These are phyloP conservation scores for Suillus alpinus DNA, from an alignment of 768 basidiomycete genomes.

Conservation along the genomic window DNA sequence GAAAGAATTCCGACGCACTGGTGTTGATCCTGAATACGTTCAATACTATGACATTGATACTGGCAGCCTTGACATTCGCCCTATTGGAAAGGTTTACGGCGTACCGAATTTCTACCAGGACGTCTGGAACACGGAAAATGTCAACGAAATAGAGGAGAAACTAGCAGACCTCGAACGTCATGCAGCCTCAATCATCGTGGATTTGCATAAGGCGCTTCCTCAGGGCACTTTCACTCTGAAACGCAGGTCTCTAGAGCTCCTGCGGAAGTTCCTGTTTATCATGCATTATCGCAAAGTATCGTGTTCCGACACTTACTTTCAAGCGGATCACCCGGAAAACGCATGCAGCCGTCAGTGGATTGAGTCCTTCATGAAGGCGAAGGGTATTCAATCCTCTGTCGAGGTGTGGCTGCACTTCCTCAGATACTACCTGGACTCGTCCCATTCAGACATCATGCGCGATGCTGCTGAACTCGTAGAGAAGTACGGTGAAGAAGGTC, in stretches of 20 bases:
- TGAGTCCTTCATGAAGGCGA: conserved; percentile 18
- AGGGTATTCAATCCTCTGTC: conserved; percentile 16
- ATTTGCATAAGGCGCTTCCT: conserved; percentile 9
- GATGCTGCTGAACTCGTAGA: conserved; percentile 1
- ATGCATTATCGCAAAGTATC: conserved; percentile 32
- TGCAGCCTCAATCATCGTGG: conserved; percentile 23
- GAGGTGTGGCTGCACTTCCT: conserved; percentile 33
- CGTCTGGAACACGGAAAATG: conserved; percentile 14
- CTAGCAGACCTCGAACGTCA: conserved; percentile 28
- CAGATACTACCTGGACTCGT: conserved; percentile 32
- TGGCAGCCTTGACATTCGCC: conserved; percentile 8
- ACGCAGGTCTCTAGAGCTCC: conserved; percentile 24
- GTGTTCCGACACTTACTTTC: conserved; percentile 22
- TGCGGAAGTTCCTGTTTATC: conserved; percentile 37
- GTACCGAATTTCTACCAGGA: conserved; percentile 28
- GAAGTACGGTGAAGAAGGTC: conserved; percentile 1
- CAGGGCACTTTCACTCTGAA: conserved; percentile 19
- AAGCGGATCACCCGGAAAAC: conserved; percentile 23
- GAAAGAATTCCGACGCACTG: conserved; percentile 5
- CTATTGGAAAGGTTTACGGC: conserved; percentile 13
- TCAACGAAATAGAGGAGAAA: conserved; percentile 29
- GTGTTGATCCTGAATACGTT: conserved; percentile 8
- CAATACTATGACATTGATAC: conserved; percentile 11
- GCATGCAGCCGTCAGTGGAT: conserved; percentile 21
- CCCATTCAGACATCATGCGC: conserved; percentile 19